phyloP scores from a whole-genome alignment of 139 green algal species.

The Micromonas pusilla region DNA sequence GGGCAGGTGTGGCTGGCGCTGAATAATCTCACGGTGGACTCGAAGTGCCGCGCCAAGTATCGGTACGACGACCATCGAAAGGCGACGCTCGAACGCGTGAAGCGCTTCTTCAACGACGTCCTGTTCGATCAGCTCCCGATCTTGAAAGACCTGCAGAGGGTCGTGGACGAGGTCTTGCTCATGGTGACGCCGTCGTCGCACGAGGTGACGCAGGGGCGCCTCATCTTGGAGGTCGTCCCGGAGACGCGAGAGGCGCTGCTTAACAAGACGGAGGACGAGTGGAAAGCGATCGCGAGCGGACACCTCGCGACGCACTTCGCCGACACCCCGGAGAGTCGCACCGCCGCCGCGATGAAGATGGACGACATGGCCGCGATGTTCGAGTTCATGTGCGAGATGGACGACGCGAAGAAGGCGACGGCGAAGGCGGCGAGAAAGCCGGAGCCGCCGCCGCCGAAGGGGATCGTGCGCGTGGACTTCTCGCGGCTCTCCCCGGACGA shows the following conservation, averaged over 20 bases:
- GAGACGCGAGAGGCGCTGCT: not conserved
- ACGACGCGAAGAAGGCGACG: not conserved
- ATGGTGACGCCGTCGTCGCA: not conserved
- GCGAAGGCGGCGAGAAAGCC: not conserved
- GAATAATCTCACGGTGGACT: slow-evolving; percentile 74
- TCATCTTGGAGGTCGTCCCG: slow-evolving; percentile 23
- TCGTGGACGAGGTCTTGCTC: slow-evolving; percentile 63
- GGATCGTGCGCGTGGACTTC: not conserved
- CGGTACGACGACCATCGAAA: slow-evolving; percentile 55
- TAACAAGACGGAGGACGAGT: not conserved
- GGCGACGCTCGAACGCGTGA: slow-evolving; percentile 48
- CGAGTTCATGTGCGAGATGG: slow-evolving; percentile 14
- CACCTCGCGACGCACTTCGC: not conserved
- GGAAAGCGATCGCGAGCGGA: not conserved
- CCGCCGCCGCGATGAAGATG: not conserved
- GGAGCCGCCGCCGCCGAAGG: slow-evolving; percentile 6
- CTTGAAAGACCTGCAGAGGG: slow-evolving; percentile 61
- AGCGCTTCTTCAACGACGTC: slow-evolving; percentile 70
- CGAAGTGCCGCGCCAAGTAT: slow-evolving; percentile 59
- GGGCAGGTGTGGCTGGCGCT: slow-evolving; percentile 77
- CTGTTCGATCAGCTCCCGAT: slow-evolving; percentile 77
- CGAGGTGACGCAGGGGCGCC: not conserved
- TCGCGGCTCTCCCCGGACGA: not conserved
- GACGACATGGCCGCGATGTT: not conserved
- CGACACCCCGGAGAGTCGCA: not conserved